Conservation (phyloP, 768 basidiomycete genomes). For the Pleurotus tuber-regium region DNA sequence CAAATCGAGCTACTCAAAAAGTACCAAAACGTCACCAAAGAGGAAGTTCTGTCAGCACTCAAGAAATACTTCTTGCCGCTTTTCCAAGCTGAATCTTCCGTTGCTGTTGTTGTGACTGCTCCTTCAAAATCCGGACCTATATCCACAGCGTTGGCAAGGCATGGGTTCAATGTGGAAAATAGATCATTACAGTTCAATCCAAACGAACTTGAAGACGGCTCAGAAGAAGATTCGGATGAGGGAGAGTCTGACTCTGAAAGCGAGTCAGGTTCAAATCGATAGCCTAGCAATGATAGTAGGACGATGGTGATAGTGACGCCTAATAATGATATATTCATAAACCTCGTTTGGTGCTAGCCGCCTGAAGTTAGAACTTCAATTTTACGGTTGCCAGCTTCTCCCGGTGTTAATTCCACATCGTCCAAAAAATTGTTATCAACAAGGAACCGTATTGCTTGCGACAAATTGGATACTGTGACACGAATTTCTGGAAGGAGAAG, state of each 20-base stretch:
- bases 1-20: slow-evolving; percentile 76
- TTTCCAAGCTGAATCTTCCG: slow-evolving; percentile 73
- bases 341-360: too few relatives aligned
- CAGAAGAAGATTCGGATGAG: slow-evolving; percentile 33
- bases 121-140: slow-evolving; percentile 78
- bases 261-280: not conserved
- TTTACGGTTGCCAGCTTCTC: slow-evolving; percentile 62
- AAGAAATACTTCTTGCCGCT: slow-evolving; percentile 79
- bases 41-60: slow-evolving; percentile 70
- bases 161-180: slow-evolving; percentile 81
- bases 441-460: slow-evolving; percentile 88
- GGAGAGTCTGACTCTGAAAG: slow-evolving; percentile 31
- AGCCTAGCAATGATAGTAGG: slow-evolving; percentile 11
- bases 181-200: slow-evolving; percentile 62
- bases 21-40: slow-evolving; percentile 76
- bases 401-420: slow-evolving; percentile 77
- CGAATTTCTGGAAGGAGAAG: slow-evolving; percentile 83
- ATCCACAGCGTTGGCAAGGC: slow-evolving; percentile 51
- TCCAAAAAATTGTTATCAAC: slow-evolving; percentile 87
- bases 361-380: slow-evolving; percentile 55
- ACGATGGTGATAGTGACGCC: too few relatives aligned
- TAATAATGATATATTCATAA: too few relatives aligned
- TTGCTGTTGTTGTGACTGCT: slow-evolving; percentile 80
- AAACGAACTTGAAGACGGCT: slow-evolving; percentile 43
- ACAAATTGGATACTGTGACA: slow-evolving; percentile 86